Evolutionary conservation across 2,329 filamentous ascomycete genomes (phyloP).

Genomic region (Claviceps arundinis): DNA sequence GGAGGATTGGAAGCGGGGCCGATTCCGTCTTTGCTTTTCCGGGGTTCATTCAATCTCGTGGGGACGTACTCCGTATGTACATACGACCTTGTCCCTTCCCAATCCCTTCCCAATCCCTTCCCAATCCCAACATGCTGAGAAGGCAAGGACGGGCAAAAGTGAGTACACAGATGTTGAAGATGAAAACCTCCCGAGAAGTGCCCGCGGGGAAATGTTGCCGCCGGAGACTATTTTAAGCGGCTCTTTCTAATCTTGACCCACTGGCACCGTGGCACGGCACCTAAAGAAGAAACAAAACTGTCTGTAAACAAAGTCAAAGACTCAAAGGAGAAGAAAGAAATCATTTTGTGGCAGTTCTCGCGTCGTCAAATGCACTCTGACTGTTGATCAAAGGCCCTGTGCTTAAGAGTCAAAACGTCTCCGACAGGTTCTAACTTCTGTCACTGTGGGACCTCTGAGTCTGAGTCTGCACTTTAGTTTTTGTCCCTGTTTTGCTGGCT

Average conservation of each 20-base stretch:
- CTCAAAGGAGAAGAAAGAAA: background rate
- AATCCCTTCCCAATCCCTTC: no score
- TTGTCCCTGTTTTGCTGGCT: background rate
- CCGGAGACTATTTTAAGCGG: background rate
- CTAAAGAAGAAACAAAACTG: background rate
- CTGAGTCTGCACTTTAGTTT: background rate
- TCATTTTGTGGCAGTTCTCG: background rate
- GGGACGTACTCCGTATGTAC: no score
- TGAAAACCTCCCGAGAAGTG: conserved; percentile 17
- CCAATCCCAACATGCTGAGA: no score
- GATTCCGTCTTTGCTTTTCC: no score
- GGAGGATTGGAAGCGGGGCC: no score
- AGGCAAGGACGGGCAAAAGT: background rate
- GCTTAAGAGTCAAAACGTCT: no score
- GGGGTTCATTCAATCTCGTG: no score
- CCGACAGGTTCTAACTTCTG: no score
- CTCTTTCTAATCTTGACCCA: background rate
- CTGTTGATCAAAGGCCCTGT: no score
- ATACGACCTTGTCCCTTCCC: no score
- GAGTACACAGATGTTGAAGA: background rate
- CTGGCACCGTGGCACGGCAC: background rate
- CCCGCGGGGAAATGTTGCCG: conserved; percentile 12
- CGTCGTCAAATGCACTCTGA: no score
- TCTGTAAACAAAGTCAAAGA: background rate
- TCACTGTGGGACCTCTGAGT: background rate